Conservation (phyloP, 305 asterid species). For the Striga hermonthica region DNA sequence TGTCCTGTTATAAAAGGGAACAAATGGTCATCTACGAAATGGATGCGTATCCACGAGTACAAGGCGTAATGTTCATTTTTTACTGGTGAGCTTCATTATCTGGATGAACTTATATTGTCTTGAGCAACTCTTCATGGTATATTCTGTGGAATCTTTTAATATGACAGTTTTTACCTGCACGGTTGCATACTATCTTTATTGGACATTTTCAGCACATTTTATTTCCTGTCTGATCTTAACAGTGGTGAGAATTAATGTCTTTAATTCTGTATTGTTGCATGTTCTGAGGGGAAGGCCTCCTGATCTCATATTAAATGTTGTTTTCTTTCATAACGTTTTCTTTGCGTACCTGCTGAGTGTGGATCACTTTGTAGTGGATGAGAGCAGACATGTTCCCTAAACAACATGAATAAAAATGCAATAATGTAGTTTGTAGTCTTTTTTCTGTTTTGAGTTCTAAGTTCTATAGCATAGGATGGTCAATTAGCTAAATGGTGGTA, state of each 20-base stretch:
- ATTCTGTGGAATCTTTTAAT: not conserved
- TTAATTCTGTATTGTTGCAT: not conserved
- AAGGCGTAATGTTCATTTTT: conserved; percentile 38
- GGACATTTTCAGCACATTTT: not conserved
- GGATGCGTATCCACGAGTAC: conserved; percentile 87
- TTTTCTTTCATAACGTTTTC: conserved; percentile 10
- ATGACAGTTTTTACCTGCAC: not conserved
- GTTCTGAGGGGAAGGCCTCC: not conserved
- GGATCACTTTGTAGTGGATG: conserved; percentile 2
- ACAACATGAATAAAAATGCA: not conserved
- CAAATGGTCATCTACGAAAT: conserved; percentile 97
- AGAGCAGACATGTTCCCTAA: not conserved
- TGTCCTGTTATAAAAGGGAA: conserved; percentile 91
- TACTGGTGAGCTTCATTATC: conserved; percentile 18
- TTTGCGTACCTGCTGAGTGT: conserved; percentile 15
- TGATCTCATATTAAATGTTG: not conserved
- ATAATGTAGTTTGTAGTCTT: not conserved
- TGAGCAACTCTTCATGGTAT: not conserved
- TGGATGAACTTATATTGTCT: not conserved
- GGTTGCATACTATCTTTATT: conserved; percentile 1
- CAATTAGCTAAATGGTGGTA: not conserved
- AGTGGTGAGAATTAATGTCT: not conserved
- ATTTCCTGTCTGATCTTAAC: not conserved
- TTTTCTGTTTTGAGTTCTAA: not conserved
- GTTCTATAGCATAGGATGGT: not conserved